phyloP scores from a whole-genome alignment of 2,329 filamentous ascomycete species.

The Fusarium palustre region DNA sequence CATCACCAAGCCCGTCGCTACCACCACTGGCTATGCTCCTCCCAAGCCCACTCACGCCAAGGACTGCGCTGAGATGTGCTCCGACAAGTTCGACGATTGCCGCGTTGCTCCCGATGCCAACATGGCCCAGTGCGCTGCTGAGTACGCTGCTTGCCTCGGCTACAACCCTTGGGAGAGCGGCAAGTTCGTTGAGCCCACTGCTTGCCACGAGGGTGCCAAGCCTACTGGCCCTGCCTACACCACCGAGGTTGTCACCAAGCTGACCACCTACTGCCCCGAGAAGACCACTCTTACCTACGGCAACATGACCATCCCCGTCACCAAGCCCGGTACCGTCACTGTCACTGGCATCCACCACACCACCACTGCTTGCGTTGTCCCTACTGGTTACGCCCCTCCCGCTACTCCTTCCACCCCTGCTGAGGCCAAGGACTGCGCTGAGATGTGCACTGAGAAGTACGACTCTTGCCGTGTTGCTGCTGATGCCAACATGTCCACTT shows the following conservation, averaged over 20 bases:
- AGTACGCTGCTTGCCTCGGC: slow-evolving; percentile 43
- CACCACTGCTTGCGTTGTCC: slow-evolving; percentile 28
- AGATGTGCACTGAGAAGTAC: slow-evolving; percentile 10
- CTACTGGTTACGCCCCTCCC: slow-evolving; percentile 31
- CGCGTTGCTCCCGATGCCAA: slow-evolving; percentile 35
- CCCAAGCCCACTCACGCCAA: slow-evolving; percentile 24
- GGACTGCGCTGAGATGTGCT: slow-evolving; percentile 34
- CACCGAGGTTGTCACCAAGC: slow-evolving; percentile 28
- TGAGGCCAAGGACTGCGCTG: slow-evolving; percentile 28
- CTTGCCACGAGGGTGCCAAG: slow-evolving; percentile 63
- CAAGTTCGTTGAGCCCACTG: slow-evolving; percentile 26
- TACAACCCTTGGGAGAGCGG: slow-evolving; percentile 43
- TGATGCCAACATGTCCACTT: slow-evolving; percentile 6
- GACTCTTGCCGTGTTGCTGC: slow-evolving; percentile 5
- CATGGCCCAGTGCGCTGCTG: slow-evolving; percentile 42
- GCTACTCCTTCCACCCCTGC: slow-evolving; percentile 32
- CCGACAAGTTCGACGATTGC: slow-evolving; percentile 40
- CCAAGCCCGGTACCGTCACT: slow-evolving; percentile 28
- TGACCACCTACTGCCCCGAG: slow-evolving; percentile 56
- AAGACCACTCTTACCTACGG: slow-evolving; percentile 49
- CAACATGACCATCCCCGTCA: slow-evolving; percentile 46
- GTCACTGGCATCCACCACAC: slow-evolving; percentile 30
- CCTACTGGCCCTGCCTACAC: slow-evolving; percentile 20
- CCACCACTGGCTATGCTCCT: slow-evolving; percentile 23
- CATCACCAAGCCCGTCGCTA: slow-evolving; percentile 58